These are phyloP conservation scores for Stephanodiscus triporus DNA, from an alignment of 108 stramenopile genomes.

Conservation along the genomic window DNA sequence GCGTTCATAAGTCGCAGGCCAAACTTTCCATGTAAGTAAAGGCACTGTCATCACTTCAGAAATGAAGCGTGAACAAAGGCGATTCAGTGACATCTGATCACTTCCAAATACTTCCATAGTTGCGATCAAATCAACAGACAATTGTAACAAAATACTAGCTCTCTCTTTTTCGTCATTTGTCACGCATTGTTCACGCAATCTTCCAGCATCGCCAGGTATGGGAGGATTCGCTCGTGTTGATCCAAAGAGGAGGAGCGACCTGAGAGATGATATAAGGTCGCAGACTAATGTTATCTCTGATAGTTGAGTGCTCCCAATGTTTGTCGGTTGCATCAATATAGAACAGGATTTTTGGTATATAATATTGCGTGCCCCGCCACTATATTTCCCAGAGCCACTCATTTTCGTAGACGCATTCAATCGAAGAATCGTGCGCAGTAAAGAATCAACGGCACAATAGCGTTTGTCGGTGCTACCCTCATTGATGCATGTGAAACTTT, in stretches of 20 bases:
- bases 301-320: conserved; percentile 3
- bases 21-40: conserved; percentile 73
- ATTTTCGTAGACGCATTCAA: conserved; percentile 6
- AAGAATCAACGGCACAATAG: conserved; percentile 25
- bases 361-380: conserved; percentile 30
- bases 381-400: conserved; percentile 11
- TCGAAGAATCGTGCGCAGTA: conserved; percentile 38
- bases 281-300: conserved; percentile 2
- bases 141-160: conserved; percentile 44
- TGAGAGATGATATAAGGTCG: conserved; percentile 44
- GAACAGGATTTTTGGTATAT: conserved; percentile 29
- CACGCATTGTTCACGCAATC: conserved; percentile 59
- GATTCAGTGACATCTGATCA: conserved; percentile 22
- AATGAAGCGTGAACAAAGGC: conserved; percentile 63
- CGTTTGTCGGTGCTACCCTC: neutral
- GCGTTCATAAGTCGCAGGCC: conserved; percentile 24
- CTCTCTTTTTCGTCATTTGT: conserved; percentile 50
- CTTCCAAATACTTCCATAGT: conserved; percentile 8
- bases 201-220: conserved; percentile 58
- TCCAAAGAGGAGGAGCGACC: conserved; percentile 52
- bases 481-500: neutral
- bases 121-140: conserved; percentile 43
- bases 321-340: conserved; percentile 35
- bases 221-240: conserved; percentile 44
- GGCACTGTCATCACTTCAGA: conserved; percentile 75